A percentile compares a stretch with the other conserved stretches of the same genome.
These are phyloP conservation scores for Fraxinus xanthoxyloides DNA, from an alignment of 305 asterid species.

Conservation along the genomic window DNA sequence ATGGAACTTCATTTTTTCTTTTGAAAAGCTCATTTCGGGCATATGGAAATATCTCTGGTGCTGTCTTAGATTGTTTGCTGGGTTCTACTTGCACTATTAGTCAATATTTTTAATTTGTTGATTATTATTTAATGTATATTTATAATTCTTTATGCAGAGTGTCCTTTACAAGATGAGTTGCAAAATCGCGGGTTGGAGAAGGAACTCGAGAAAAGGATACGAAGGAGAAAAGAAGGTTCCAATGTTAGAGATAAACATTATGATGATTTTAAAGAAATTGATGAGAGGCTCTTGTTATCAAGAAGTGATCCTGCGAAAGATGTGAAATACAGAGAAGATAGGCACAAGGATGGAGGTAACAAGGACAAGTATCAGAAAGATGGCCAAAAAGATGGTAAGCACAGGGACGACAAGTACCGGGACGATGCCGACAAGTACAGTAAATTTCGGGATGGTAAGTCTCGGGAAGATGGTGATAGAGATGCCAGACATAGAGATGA, in stretches of 20 bases:
- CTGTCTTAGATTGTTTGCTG: not conserved
- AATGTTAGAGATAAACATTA: constrained; percentile 49
- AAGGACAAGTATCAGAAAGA: not conserved
- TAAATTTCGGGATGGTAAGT: constrained; percentile 57
- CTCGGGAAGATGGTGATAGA: constrained; percentile 57
- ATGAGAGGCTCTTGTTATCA: constrained; percentile 51
- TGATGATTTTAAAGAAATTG: constrained; percentile 12
- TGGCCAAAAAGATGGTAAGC: not conserved
- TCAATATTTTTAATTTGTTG: constrained; percentile 3
- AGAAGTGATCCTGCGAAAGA: constrained; percentile 68
- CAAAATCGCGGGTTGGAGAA: constrained; percentile 57
- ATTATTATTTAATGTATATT: not conserved
- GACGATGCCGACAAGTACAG: constrained; percentile 55
- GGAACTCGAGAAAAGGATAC: constrained; percentile 58
- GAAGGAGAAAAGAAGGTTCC: constrained; percentile 61
- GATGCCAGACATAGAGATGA: constrained; percentile 56
- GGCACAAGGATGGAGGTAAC: constrained; percentile 32
- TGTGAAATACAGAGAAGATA: constrained; percentile 62
- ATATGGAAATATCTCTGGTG: not conserved
- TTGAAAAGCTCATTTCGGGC: not conserved
- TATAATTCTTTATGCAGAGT: constrained; percentile 37
- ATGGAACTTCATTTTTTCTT: not conserved
- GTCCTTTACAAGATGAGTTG: constrained; percentile 40
- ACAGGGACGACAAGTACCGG: constrained; percentile 48
- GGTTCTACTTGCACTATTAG: not conserved